Evolutionary conservation across 768 basidiomycete genomes (phyloP).

Genomic region (Tulasnella sp.): DNA sequence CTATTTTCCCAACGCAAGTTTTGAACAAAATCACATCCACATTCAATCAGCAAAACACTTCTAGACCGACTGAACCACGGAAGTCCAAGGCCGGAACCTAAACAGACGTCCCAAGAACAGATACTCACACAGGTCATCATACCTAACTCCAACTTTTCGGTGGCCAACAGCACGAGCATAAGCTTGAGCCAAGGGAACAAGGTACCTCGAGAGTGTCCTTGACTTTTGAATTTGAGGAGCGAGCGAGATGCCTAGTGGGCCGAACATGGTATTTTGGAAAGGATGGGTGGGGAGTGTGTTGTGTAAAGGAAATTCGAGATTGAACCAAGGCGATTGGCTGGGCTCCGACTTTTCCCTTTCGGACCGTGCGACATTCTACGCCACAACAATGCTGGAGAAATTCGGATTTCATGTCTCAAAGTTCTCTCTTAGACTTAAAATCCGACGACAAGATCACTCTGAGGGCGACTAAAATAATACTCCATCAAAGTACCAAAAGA

Average conservation of each 20-base stretch:
- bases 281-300: neutral
- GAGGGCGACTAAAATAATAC: too few relatives aligned
- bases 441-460: too few relatives aligned
- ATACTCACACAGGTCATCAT: conserved; percentile 84
- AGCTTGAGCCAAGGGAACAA: conserved; percentile 71
- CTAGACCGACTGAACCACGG: neutral
- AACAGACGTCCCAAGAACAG: too few relatives aligned
- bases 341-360: too few relatives aligned
- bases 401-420: too few relatives aligned
- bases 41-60: neutral
- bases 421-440: too few relatives aligned
- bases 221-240: conserved; percentile 63
- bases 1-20: conserved; percentile 27
- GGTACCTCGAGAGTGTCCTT: conserved; percentile 47
- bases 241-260: conserved; percentile 53
- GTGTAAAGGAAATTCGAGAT: neutral
- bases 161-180: conserved; percentile 74
- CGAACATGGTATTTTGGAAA: conserved; percentile 11
- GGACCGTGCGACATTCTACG: too few relatives aligned
- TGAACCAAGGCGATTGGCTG: too few relatives aligned
- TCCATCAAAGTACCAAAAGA: too few relatives aligned
- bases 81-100: conserved; percentile 16
- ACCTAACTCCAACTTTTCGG: conserved; percentile 76
- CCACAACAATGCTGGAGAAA: too few relatives aligned
- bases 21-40: neutral